Base-by-base conservation (phyloP, 371 early-diverging fungal genomes). In the Mucor indicus region DNA sequence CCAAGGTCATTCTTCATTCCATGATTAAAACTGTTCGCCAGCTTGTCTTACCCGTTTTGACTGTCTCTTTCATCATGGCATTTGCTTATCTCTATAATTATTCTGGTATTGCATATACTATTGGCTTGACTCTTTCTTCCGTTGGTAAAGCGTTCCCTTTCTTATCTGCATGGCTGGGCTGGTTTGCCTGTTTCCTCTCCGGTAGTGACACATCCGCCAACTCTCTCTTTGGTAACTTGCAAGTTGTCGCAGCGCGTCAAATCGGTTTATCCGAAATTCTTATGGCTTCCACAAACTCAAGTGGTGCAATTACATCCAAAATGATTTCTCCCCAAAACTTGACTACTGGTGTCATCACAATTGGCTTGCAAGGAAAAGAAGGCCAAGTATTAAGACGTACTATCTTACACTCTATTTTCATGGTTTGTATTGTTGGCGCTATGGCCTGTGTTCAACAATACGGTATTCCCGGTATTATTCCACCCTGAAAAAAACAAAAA, bases 261-360 rank as follows among this genome's bases (percentile, higher is more conserved):
- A 70, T 76, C 19, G 77, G 77, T 12, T 47, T 76, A 19, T 70
- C 70, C 0, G 53, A 61, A 2, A 48, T 76, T 8, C 44, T 76
- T 17, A 72, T 76, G 77, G 77, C 77, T 16, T 43, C 64, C 6
- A 72, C 77, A 3, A 76, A 76, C 39, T 67, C 73, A 1, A 50
- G 58, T 33, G 77, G 73, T 19, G 77, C 72, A 9, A 62, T 76
- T 27, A 63, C 64, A 12, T 62, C 68, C 9, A 76, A 76, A 38
- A 72, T 76, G 73, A 70, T 76, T 15, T 72, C 72, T 0, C 77
- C 77, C 7, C 77, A 76, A 53, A 76, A 70, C 10, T 55, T 76
- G 33, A 76, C 71, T 6, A 76, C 77, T 0, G 77, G 77, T 35
- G 77, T 76, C 2, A 61, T 67, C 4, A 76, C 77, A 2, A 72